phyloP scores from a whole-genome alignment of 2,329 filamentous ascomycete genomes.

The Grosmannia huntii region DNA sequence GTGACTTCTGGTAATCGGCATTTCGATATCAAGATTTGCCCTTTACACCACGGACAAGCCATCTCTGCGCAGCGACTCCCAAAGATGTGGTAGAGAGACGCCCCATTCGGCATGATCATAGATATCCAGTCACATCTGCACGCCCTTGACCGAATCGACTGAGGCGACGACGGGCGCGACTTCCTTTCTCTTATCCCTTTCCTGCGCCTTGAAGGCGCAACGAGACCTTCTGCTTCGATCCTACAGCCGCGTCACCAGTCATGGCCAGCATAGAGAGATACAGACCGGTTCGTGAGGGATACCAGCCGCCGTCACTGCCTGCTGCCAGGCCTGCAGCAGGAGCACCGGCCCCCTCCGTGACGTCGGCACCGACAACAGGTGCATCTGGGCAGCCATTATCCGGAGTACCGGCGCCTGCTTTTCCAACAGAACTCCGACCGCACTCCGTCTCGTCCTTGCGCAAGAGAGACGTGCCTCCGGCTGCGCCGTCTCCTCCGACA shows the following conservation, averaged over 20 bases:
- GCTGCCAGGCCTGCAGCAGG: slow-evolving; percentile 18
- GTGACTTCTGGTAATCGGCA: too few species aligned
- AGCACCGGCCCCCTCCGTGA: not conserved
- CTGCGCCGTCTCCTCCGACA: slow-evolving; percentile 47
- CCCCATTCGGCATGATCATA: not conserved
- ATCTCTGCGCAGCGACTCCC: not conserved
- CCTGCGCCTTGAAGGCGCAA: not conserved
- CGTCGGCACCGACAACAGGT: not conserved
- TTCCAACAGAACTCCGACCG: slow-evolving; percentile 26
- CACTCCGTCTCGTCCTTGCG: slow-evolving; percentile 31
- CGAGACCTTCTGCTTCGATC: not conserved
- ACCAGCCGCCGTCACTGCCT: slow-evolving; percentile 38
- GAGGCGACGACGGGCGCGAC: not conserved
- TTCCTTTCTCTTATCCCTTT: not conserved
- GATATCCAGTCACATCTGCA: not conserved
- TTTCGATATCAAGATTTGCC: too few species aligned
- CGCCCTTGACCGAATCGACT: not conserved
- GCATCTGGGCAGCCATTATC: not conserved
- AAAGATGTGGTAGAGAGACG: not conserved
- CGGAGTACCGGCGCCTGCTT: not conserved
- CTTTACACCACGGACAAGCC: not conserved
- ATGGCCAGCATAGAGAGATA: slow-evolving; percentile 52
- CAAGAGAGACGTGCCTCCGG: slow-evolving; percentile 44
- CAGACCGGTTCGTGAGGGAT: slow-evolving; percentile 41
- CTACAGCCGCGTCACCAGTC: not conserved